phyloP scores from a whole-genome alignment of 1,139 yeast genomes.

The Geotrichum siamense region DNA sequence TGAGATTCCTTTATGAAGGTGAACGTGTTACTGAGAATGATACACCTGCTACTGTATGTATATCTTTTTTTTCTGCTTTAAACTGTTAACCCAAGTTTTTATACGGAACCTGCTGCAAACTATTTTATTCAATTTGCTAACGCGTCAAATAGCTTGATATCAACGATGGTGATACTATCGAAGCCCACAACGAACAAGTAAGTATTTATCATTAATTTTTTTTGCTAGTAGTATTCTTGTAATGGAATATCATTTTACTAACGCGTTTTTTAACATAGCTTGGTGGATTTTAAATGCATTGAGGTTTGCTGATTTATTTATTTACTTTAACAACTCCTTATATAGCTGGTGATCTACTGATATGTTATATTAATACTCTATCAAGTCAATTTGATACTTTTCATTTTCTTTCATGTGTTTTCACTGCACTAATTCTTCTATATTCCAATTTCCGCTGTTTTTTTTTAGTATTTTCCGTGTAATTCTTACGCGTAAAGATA shows the following conservation, averaged over 20 bases:
- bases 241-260: too few species aligned
- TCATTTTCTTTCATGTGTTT: too few species aligned
- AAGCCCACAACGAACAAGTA: constrained; percentile 90
- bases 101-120: not conserved
- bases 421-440: too few species aligned
- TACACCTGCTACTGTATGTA: constrained; percentile 66
- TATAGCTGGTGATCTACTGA: too few species aligned
- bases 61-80: not conserved
- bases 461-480: too few species aligned
- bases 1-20: constrained; percentile 91
- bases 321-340: too few species aligned
- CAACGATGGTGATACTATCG: constrained; percentile 93
- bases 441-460: too few species aligned
- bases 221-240: not conserved
- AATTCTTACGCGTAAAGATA: too few species aligned
- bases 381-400: too few species aligned
- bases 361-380: too few species aligned
- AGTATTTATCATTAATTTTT: not conserved
- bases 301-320: too few species aligned
- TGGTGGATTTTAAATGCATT: constrained; percentile 9
- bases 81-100: constrained; percentile 19
- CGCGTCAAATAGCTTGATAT: constrained; percentile 49
- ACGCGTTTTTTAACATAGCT: too few species aligned
- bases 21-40: constrained; percentile 80
- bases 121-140: not conserved